phyloP scores from a whole-genome alignment of 1,139 yeast species.

The Yamadazyma songkhlaensis region DNA sequence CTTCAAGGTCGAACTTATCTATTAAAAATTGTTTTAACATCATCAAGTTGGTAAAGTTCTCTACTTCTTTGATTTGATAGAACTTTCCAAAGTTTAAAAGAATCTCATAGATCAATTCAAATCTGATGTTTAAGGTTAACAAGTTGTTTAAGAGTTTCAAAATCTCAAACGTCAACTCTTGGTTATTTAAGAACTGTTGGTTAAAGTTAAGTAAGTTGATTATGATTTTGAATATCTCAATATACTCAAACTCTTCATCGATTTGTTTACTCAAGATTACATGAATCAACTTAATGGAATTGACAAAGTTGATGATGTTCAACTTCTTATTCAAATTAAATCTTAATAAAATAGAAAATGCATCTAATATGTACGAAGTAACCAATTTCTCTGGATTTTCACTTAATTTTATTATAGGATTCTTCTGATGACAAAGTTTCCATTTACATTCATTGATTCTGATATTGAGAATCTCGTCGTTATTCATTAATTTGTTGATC shows the following conservation, averaged over 20 bases:
- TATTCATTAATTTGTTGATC: constrained; percentile 10
- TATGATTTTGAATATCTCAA: constrained; percentile 25
- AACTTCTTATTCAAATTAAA: constrained; percentile 39
- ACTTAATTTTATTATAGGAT: constrained; percentile 31
- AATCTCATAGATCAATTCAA: constrained; percentile 29
- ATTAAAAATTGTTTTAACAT: constrained; percentile 7
- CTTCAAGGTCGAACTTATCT: constrained; percentile 9
- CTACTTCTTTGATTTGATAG: constrained; percentile 6
- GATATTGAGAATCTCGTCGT: constrained; percentile 17
- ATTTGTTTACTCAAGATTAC: constrained; percentile 7
- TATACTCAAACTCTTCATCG: constrained; percentile 25
- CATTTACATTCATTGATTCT: constrained; percentile 38
- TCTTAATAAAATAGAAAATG: constrained; percentile 33
- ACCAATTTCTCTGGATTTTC: constrained; percentile 27
- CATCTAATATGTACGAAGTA: constrained; percentile 36
- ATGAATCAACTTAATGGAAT: constrained; percentile 10
- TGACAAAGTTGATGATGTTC: constrained; percentile 26
- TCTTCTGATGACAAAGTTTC: constrained; percentile 41
- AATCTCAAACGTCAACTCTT: constrained; percentile 23
- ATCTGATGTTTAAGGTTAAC: constrained; percentile 17
- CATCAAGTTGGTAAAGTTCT: constrained; percentile 6
- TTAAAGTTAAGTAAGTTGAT: constrained; percentile 27
- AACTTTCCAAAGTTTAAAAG: constrained; percentile 28
- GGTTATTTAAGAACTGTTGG: constrained; percentile 15
- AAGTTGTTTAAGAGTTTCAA: constrained; percentile 20